A percentile compares a stretch with the other conserved stretches of the same genome.
phyloP scores from a whole-genome alignment of 345 rosid genomes.

The Gossypioides kirkii region DNA sequence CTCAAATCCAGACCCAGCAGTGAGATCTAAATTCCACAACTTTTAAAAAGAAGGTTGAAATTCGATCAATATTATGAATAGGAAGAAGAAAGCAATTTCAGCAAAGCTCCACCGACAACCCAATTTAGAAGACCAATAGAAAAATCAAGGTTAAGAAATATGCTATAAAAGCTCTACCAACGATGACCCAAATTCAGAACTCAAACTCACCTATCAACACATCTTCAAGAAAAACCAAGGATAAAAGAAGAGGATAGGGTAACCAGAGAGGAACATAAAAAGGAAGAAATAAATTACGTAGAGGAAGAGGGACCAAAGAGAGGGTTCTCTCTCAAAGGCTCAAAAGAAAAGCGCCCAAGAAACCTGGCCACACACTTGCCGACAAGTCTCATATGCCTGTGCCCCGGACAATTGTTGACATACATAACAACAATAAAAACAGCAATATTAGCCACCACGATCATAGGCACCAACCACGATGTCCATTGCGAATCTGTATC shows the following conservation, averaged over 20 bases:
- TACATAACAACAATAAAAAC: slow-evolving; percentile 66
- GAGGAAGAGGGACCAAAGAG: slow-evolving; percentile 79
- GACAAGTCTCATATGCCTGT: slow-evolving; percentile 27
- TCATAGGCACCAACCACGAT: slow-evolving; percentile 81
- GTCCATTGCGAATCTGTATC: slow-evolving; percentile 58
- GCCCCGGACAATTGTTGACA: slow-evolving; percentile 65
- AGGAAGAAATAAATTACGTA: slow-evolving; percentile 41
- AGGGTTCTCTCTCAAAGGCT: slow-evolving; percentile 73
- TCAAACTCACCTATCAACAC: not conserved
- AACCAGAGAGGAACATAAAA: not conserved
- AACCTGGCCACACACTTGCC: slow-evolving; percentile 62
- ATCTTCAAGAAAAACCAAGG: not conserved
- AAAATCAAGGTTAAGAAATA: not conserved
- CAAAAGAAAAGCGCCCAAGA: slow-evolving; percentile 77
- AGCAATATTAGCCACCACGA: slow-evolving; percentile 56
- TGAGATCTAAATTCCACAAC: not conserved
- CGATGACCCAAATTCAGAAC: not conserved
- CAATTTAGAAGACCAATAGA: not conserved
- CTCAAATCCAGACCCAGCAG: not conserved
- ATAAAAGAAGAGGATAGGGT: not conserved
- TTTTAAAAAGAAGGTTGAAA: not conserved
- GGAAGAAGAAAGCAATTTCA: not conserved
- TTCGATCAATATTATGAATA: not conserved
- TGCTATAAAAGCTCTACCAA: not conserved
- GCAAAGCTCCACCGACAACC: not conserved